These are phyloP conservation scores for Fraxinus pennsylvanica DNA, from an alignment of 257 asterid genomes.

Conservation along the genomic window DNA sequence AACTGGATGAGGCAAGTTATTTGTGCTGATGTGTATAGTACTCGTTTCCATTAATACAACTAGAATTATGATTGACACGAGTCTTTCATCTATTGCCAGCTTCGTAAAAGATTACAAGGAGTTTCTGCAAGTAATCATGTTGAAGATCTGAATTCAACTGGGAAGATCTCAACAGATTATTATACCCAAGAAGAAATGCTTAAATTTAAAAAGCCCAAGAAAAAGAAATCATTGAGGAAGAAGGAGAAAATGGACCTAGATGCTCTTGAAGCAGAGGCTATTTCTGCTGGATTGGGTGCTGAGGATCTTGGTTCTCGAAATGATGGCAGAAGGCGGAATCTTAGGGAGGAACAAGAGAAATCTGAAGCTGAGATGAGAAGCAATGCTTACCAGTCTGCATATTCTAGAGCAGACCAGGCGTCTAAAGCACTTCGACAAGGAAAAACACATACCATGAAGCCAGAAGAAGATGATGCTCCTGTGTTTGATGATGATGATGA, in stretches of 20 bases:
- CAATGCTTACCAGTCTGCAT: constrained; percentile 75
- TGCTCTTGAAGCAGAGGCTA: constrained; percentile 95
- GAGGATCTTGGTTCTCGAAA: constrained; percentile 88
- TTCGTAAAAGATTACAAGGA: constrained; percentile 83
- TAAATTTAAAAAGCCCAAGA: constrained; percentile 88
- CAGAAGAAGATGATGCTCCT: constrained; percentile 64
- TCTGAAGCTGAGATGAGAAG: constrained; percentile 74
- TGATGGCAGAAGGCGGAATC: constrained; percentile 62
- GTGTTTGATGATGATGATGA: constrained; percentile 88
- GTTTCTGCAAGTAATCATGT: constrained; percentile 42
- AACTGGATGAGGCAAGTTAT: constrained; percentile 77
- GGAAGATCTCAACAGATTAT: constrained; percentile 71
- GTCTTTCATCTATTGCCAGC: constrained; percentile 49
- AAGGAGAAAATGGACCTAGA: constrained; percentile 81
- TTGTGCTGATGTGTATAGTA: constrained; percentile 23
- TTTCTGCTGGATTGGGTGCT: constrained; percentile 80
- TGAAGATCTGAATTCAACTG: constrained; percentile 66
- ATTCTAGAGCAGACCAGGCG: constrained; percentile 85
- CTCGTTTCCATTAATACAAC: constrained; percentile 13
- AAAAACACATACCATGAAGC: constrained; percentile 28
- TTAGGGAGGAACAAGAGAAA: constrained; percentile 77
- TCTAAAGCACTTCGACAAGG: constrained; percentile 82
- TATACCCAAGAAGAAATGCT: constrained; percentile 86
- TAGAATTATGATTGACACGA: constrained; percentile 24
- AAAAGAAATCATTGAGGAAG: constrained; percentile 87